Evolutionary conservation across 2,329 filamentous ascomycete species (phyloP).

Genomic region (Lecanicillium sp.): DNA sequence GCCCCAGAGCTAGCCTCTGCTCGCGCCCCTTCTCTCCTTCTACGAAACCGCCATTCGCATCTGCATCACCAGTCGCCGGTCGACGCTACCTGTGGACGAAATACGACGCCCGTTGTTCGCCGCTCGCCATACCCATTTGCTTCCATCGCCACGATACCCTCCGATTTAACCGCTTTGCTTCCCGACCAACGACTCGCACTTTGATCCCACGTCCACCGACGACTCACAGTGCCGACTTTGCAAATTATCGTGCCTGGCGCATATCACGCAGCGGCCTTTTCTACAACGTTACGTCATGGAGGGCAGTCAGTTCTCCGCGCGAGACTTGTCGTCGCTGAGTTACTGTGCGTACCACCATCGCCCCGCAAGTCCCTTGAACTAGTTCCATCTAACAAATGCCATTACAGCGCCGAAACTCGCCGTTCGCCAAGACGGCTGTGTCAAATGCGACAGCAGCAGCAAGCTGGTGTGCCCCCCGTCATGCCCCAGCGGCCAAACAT

Average conservation of each 20-base stretch:
- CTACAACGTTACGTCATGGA: too few relatives aligned
- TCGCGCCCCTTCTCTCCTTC: constrained; percentile 32
- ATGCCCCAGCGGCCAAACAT: constrained; percentile 34
- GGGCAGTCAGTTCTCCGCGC: background rate
- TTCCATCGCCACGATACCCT: background rate
- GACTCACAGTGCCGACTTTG: too few relatives aligned
- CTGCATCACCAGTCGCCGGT: constrained; percentile 12
- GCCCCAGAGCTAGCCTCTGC: constrained; percentile 37
- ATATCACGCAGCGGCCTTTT: too few relatives aligned
- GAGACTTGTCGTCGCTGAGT: constrained; percentile 6
- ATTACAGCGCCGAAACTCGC: constrained; percentile 19
- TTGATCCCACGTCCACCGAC: too few relatives aligned
- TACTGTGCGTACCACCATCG: constrained; percentile 1
- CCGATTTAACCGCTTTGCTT: background rate
- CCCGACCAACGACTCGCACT: too few relatives aligned
- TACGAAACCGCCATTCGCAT: constrained; percentile 11
- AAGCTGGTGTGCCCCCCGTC: constrained; percentile 38
- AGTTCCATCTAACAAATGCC: background rate
- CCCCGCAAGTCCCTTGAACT: background rate
- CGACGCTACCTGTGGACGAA: constrained; percentile 6
- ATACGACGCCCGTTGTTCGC: background rate
- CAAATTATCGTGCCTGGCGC: too few relatives aligned
- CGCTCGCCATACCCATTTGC: background rate
- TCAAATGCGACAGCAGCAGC: constrained; percentile 36
- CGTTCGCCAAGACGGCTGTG: constrained; percentile 34